These are phyloP conservation scores for Epichloe bromicola DNA, from an alignment of 2,329 filamentous ascomycete species.

Conservation along the genomic window DNA sequence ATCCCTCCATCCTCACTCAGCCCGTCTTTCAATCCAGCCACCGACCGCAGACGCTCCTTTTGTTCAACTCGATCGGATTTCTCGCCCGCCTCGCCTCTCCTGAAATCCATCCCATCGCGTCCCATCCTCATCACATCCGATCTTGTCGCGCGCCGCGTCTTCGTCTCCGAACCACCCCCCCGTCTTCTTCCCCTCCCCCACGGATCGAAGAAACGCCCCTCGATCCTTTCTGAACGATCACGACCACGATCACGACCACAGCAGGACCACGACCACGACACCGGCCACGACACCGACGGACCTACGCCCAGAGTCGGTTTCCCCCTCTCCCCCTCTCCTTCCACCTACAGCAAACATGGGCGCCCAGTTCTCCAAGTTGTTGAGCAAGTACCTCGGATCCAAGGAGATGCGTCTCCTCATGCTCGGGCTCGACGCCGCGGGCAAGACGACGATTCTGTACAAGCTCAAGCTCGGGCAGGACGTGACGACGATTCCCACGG, in stretches of 20 bases:
- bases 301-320: not conserved
- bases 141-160: no score
- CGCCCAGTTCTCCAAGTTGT: constrained; percentile 85
- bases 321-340: not conserved
- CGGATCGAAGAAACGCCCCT: no score
- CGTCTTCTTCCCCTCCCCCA: no score
- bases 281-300: no score
- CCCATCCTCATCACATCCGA: no score
- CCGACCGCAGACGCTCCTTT: not conserved
- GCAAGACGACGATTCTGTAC: constrained; percentile 98
- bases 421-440: constrained; percentile 93
- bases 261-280: no score
- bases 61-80: not conserved
- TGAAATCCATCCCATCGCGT: not conserved
- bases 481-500: constrained; percentile 94
- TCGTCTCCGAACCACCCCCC: no score
- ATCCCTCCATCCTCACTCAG: not conserved
- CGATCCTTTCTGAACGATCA: no score
- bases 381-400: constrained; percentile 97
- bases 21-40: not conserved
- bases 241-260: no score
- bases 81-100: not conserved
- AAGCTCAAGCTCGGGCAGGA: constrained; percentile 98
- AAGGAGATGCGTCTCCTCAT: constrained; percentile 99
- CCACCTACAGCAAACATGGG: constrained; percentile 50